Percentiles rank a stretch among this genome's conserved stretches.
Evolutionary conservation across 2,329 filamentous ascomycete species (phyloP).

Genomic region (Talaromyces sp.): DNA sequence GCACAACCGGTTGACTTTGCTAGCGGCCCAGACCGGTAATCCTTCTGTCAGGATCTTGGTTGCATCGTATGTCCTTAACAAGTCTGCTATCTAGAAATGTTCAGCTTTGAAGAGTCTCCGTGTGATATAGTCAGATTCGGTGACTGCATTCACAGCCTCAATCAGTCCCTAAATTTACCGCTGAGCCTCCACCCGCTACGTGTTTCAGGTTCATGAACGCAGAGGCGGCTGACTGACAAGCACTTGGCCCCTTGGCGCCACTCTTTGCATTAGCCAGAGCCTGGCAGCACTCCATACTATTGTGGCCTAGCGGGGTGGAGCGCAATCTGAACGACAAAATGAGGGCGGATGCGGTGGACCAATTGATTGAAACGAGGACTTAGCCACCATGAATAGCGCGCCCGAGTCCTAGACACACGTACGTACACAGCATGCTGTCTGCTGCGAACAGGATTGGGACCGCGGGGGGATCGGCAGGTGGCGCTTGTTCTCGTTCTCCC

Average conservation of each 20-base stretch:
- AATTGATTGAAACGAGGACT: conserved; percentile 3
- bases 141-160: background rate
- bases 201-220: background rate
- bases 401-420: background rate
- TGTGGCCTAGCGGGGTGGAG: background rate
- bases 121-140: background rate
- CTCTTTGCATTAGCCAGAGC: background rate
- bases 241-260: background rate
- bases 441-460: background rate
- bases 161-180: background rate
- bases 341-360: conserved; percentile 3
- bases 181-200: conserved; percentile 2
- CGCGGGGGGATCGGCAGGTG: conserved; percentile 17
- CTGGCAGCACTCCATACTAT: background rate
- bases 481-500: background rate
- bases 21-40: background rate
- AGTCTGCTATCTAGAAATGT: background rate
- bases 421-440: background rate
- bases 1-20: background rate
- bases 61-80: background rate
- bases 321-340: background rate
- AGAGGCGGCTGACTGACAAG: background rate
- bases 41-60: background rate
- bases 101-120: background rate
- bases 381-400: background rate